Percentiles rank a stretch among this genome's conserved stretches.
These are phyloP conservation scores for Talaromyces rugulosus DNA, from an alignment of 2,329 filamentous ascomycete genomes.

Conservation along the genomic window DNA sequence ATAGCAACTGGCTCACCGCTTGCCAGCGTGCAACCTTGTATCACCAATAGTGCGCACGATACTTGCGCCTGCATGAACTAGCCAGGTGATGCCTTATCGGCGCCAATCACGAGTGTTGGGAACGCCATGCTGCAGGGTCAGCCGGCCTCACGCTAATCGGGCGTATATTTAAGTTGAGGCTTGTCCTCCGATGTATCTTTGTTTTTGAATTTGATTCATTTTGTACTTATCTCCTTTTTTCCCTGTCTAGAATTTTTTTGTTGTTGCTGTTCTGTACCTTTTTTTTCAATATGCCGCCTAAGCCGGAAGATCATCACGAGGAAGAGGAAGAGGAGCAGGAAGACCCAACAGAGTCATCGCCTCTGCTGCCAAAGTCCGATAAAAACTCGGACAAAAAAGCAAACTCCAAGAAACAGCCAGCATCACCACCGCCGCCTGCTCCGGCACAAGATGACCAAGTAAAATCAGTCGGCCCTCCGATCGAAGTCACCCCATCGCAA, in stretches of 20 bases:
- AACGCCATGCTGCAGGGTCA: neutral
- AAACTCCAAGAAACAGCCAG: neutral
- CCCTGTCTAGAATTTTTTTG: neutral
- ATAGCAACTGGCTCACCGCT: neutral
- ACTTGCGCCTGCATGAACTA: neutral
- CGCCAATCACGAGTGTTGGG: neutral
- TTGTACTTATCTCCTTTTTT: neutral
- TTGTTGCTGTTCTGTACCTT: neutral
- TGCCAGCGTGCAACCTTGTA: neutral
- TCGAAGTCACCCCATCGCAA: slow-evolving; percentile 3
- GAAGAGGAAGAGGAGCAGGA: neutral
- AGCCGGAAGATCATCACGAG: neutral
- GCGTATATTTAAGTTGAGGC: neutral
- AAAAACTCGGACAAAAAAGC: neutral
- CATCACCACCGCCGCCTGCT: neutral
- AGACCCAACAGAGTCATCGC: slow-evolving; percentile 9
- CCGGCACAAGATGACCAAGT: neutral
- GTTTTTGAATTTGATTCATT: neutral
- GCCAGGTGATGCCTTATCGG: neutral
- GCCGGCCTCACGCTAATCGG: neutral
- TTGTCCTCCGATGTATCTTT: neutral
- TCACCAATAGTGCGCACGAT: neutral
- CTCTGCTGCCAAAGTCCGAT: slow-evolving; percentile 5
- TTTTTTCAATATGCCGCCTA: neutral
- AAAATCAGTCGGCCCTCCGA: slow-evolving; percentile 4